Conservation (phyloP, 768 basidiomycete genomes). For the Pleurotus citrinopileatus region DNA sequence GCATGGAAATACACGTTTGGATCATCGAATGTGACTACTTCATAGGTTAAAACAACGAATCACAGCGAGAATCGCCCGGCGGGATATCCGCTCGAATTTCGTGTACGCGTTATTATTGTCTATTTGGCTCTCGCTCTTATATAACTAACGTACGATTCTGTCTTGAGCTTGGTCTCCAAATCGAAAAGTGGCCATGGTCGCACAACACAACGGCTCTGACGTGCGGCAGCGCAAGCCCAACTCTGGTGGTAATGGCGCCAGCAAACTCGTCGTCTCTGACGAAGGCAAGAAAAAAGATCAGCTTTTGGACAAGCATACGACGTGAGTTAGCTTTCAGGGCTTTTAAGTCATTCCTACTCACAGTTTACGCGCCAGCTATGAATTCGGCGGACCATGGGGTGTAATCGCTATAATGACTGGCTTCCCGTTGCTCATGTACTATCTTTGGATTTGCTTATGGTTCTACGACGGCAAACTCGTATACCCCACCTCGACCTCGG, state of each 20-base stretch:
- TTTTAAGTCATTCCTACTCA: slow-evolving; percentile 9
- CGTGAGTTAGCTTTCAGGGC: slow-evolving; percentile 32
- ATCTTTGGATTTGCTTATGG: slow-evolving; percentile 96
- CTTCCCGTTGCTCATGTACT: slow-evolving; percentile 97
- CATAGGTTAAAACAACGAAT: too few species aligned
- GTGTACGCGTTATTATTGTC: background rate
- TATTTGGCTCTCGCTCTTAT: background rate
- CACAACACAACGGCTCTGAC: background rate
- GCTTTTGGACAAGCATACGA: slow-evolving; percentile 66
- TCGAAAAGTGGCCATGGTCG: slow-evolving; percentile 4
- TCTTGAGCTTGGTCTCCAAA: background rate
- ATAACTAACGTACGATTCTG: slow-evolving; percentile 5
- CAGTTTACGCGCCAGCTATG: slow-evolving; percentile 55
- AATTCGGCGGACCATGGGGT: slow-evolving; percentile 94
- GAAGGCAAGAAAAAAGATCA: slow-evolving; percentile 75
- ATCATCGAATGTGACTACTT: too few species aligned
- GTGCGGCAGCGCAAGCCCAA: slow-evolving; percentile 11
- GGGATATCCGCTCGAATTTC: background rate
- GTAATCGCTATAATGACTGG: slow-evolving; percentile 91
- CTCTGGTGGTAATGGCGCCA: slow-evolving; percentile 13
- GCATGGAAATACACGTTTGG: too few species aligned
- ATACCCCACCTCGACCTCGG: slow-evolving; percentile 62
- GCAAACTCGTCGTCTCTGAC: slow-evolving; percentile 49
- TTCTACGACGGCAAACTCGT: slow-evolving; percentile 89
- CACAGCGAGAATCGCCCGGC: background rate